Percentiles rank a stretch among this genome's conserved stretches.
These are phyloP conservation scores for Penicillium egyptiacum DNA, from an alignment of 495 filamentous ascomycete genomes.

Conservation along the genomic window DNA sequence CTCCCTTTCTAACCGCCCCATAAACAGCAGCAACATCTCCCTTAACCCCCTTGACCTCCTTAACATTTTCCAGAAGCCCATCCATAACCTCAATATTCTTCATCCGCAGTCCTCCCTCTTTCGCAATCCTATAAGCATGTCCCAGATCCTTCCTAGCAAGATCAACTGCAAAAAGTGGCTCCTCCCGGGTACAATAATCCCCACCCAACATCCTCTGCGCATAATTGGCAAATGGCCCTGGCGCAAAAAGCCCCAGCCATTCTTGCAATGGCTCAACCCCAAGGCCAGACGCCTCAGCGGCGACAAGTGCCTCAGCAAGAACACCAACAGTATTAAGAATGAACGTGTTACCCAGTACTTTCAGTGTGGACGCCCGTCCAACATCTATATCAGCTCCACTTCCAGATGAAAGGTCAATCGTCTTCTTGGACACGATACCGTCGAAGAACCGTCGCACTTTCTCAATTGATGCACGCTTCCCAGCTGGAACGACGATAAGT, in stretches of 20 bases:
- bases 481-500: conserved; percentile 76
- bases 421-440: conserved; percentile 71
- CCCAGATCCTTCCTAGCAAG: conserved; percentile 81
- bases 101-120: conserved; percentile 60
- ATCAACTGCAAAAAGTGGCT: conserved; percentile 85
- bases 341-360: conserved; percentile 86
- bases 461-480: conserved; percentile 57
- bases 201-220: conserved; percentile 69
- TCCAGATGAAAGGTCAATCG: conserved; percentile 54
- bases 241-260: conserved; percentile 63
- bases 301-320: conserved; percentile 69
- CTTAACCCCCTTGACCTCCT: conserved; percentile 68
- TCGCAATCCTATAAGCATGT: conserved; percentile 69
- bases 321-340: conserved; percentile 80
- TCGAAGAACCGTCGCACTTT: conserved; percentile 71
- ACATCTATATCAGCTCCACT: conserved; percentile 32
- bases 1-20: conserved; percentile 68
- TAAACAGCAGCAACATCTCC: conserved; percentile 87
- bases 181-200: conserved; percentile 67
- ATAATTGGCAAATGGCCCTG: conserved; percentile 61
- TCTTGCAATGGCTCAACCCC: conserved; percentile 67
- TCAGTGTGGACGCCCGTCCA: conserved; percentile 52
- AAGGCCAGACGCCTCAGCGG: conserved; percentile 79
- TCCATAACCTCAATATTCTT: conserved; percentile 66
- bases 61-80: conserved; percentile 64